These are phyloP conservation scores for Metrosideros polymorpha DNA, from an alignment of 441 rosid species.

Conservation along the genomic window DNA sequence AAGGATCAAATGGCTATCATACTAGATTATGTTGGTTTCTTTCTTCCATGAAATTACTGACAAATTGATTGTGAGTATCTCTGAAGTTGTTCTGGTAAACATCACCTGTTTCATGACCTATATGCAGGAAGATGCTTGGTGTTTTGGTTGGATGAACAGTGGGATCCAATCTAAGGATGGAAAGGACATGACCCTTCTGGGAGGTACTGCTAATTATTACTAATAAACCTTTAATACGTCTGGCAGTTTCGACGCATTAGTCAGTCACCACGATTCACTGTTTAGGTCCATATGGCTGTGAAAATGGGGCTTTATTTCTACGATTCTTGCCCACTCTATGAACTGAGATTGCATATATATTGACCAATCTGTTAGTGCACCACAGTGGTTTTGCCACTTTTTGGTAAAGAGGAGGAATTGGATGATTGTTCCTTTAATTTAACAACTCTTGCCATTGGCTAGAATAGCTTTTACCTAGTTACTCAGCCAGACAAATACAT, in stretches of 20 bases:
- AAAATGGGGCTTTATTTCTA: neutral
- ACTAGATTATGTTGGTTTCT: neutral
- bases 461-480: neutral
- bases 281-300: neutral
- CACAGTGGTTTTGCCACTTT: neutral
- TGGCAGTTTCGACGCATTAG: neutral
- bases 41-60: neutral
- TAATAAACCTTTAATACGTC: neutral
- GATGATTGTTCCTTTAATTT: neutral
- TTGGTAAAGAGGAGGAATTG: neutral
- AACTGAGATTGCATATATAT: neutral
- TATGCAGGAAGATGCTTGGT: neutral
- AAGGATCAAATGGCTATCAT: neutral
- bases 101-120: neutral
- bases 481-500: neutral
- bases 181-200: conserved; percentile 1
- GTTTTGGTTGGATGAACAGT: conserved; percentile 2
- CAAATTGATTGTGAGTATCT: neutral
- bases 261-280: neutral
- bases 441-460: neutral
- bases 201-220: neutral
- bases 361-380: neutral
- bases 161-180: conserved; percentile 4
- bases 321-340: neutral
- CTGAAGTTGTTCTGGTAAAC: neutral